Percentiles rank a stretch among this genome's conserved stretches.
Conservation (phyloP, 345 rosid genomes). For the Salix koriyanagi region DNA sequence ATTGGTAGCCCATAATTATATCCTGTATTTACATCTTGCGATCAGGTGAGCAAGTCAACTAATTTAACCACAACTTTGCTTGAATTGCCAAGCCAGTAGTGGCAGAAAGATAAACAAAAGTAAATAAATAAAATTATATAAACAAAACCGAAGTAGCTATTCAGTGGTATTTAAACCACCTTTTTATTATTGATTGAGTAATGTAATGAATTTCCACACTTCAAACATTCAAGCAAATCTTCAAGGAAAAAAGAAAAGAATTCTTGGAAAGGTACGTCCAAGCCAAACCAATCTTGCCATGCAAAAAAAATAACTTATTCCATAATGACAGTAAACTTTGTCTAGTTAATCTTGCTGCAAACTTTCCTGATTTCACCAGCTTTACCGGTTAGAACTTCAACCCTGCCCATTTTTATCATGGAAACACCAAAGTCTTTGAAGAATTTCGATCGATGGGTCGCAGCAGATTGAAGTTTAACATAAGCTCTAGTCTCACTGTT, state of each 20-base stretch:
- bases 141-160: too few relatives aligned
- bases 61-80: too few relatives aligned
- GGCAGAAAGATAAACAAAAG: neutral
- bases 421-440: slow-evolving; percentile 57
- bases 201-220: neutral
- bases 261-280: too few relatives aligned
- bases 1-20: too few relatives aligned
- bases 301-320: too few relatives aligned
- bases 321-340: neutral
- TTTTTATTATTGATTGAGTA: neutral
- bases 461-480: slow-evolving; percentile 25
- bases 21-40: too few relatives aligned
- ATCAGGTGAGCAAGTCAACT: too few relatives aligned
- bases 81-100: neutral
- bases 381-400: slow-evolving; percentile 51
- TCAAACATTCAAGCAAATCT: neutral
- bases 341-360: slow-evolving; percentile 43
- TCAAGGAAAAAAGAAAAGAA: neutral
- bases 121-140: too few relatives aligned
- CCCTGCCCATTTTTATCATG: slow-evolving; percentile 68
- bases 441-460: slow-evolving; percentile 31
- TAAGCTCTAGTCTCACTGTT: slow-evolving; percentile 43
- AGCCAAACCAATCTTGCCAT: neutral
- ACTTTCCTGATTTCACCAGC: slow-evolving; percentile 56
- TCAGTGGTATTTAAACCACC: too few relatives aligned